These are phyloP conservation scores for Plectranthus barbatus DNA, from an alignment of 257 asterid genomes.

Conservation along the genomic window DNA sequence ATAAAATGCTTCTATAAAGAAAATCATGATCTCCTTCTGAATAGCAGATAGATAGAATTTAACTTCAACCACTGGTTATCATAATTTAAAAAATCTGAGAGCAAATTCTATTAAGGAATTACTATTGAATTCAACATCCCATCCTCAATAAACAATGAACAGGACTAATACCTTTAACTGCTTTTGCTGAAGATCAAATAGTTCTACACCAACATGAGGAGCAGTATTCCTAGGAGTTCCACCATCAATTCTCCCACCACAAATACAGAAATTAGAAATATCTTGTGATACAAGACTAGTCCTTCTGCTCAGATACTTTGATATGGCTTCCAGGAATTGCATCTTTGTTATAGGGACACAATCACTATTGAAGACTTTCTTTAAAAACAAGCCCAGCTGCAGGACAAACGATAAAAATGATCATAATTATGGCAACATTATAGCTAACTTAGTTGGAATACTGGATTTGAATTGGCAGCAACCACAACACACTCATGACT, in stretches of 20 bases:
- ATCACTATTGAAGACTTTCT: slow-evolving; percentile 44
- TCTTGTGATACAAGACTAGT: slow-evolving; percentile 49
- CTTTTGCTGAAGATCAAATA: slow-evolving; percentile 53
- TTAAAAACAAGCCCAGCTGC: slow-evolving; percentile 67
- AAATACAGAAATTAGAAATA: slow-evolving; percentile 51
- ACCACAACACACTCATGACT: neutral
- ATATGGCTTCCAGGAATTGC: slow-evolving; percentile 49
- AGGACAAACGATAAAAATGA: slow-evolving; percentile 12
- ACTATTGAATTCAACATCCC: neutral
- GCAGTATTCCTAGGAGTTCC: slow-evolving; percentile 17
- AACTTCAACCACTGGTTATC: neutral
- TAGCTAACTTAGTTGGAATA: neutral
- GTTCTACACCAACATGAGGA: slow-evolving; percentile 28
- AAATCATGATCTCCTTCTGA: neutral
- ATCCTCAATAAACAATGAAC: neutral
- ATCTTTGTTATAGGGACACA: slow-evolving; percentile 44
- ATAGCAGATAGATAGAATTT: neutral
- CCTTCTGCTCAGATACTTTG: slow-evolving; percentile 58
- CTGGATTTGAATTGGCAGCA: slow-evolving; percentile 4
- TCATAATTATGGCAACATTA: slow-evolving; percentile 5
- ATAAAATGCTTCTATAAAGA: too few relatives aligned
- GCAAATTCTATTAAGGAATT: neutral
- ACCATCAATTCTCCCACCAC: slow-evolving; percentile 45
- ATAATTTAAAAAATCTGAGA: neutral
- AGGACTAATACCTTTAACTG: slow-evolving; percentile 52